Base-by-base conservation (phyloP, 208 protist species). In the Angomonas ambiguus region DNA sequence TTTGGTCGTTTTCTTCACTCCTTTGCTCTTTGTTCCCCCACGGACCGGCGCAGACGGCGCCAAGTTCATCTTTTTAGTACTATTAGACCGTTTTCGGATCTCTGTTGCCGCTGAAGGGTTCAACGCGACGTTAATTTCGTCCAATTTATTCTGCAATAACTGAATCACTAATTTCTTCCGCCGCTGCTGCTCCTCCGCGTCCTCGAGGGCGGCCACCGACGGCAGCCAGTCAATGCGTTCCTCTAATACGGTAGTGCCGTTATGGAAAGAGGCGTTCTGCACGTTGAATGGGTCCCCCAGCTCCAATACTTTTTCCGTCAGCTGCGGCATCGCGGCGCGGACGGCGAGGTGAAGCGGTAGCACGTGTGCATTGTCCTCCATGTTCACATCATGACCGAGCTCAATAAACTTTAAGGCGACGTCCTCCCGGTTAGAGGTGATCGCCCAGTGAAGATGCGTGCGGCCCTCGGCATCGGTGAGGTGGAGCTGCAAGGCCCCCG, bases 181-280 rank as follows among this genome's bases (percentile, higher is more conserved):
- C 66, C 34, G 31, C 45, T 90, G 81, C 20, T 51, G 49, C 61
- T 74, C 74, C 28, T 45, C 51, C n/a, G 68, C 55, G 41, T 67
- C 62, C 35, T 65, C 42, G 33, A 28, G 30, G 28, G 31, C 41
- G 30, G 68, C 34, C 38, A 82, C 83, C 58, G 84, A 86, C 45
- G 63, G 62, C 1, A 88, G 32, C 87, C 89, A 95, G 28, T 76
- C 27, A 62, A 95, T 91, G 24, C 89, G 82, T 16, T 95, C 89
- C 5, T 74, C 76, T 59, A 88, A 49, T 57, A 95, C 77, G 18
- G 71, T 79, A 24, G 78, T 76, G 27, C 86, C 83, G 71, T 95
- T 92, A 73, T 95, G 89, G 60, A 92, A 91, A 2, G 82, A 79
- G 22, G 83, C 81, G 35, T 84, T 83, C 65, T 95, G 89, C 20